Base-by-base conservation (phyloP, 1,139 yeast genomes). In the Pichiaceae sp. region DNA sequence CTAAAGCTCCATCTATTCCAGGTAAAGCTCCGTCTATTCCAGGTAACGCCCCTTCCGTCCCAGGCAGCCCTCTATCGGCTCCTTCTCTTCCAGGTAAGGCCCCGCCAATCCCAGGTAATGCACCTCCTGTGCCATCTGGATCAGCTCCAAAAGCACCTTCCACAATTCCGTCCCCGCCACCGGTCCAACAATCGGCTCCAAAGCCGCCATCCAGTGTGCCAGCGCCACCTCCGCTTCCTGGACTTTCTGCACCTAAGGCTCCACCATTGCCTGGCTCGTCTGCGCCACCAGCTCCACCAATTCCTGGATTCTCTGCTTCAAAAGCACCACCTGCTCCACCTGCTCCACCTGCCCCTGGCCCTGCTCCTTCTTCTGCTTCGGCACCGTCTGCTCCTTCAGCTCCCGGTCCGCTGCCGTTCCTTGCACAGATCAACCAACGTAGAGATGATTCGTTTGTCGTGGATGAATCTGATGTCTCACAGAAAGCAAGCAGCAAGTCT, bases 41-140 rank as follows among this genome's bases (percentile, higher is more conserved):
- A 2, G 23, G 33, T 15, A n/a, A n/a, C 4, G 29, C 35, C 5
- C n/a, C 34, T 16, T 5, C 47, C 4, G 17, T 35, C 15, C 33
- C 42, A 17, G 19, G 32, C 31, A 47, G 53, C 20, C 49, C 59
- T 5, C 46, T 54, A 3, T 9, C 24, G 4, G 38, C 46, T 12
- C 47, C 50, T 29, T 93, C 94, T 12, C 81, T 76, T 12, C 93
- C 93, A 21, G 79, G 91, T 53, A 80, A 78, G 31, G 80, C 85
- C 46, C 93, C 93, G 53, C 81, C 93, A 56, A 82, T 78, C 18
- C 93, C 94, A 50, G 80, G 86, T 77, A 18, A 3, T 28, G 32
- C 25, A 18, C 34, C 19, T 26, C 18, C 38, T 21, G 17, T 18
- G n/a, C 8, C 33, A 33, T 25, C 44, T 45, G 17, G 19, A 4